Base-by-base conservation (phyloP, 306 rosid genomes). In the Castanea sativa region DNA sequence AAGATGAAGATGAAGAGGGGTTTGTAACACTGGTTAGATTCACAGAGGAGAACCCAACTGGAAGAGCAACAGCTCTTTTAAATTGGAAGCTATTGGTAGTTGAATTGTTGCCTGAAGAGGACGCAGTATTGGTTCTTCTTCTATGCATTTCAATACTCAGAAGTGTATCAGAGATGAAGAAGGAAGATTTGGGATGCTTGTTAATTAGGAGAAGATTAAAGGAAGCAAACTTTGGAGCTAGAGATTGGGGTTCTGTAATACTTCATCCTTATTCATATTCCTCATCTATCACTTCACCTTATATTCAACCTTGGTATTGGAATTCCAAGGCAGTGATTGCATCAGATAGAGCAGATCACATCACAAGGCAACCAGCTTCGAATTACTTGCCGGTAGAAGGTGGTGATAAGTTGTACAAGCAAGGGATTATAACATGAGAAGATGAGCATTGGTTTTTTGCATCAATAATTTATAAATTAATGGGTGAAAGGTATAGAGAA, bases 81-180 rank as follows among this genome's bases (percentile, higher is more conserved):
- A 92, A 95, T 53, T 95, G 99, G 99, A 91, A 79, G 85, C 89
- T 92, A 61, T 55, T 90, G 71, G 91, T 80, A 18, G 91, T 90
- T 19, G 99, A 95, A 81, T 83, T 95, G 21, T 73, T 86, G 79
- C 94, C 98, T 0, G 97, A 92, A 86, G 99, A 94, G 86, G 99
- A 94, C 55, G 89, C 96, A 20, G 92, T 86, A 0, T 71, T 88
- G 61, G 86, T 87, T 74, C 99, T 95, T 69, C 95, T 92, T 41
- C 77, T 95, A 12, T 92, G 98, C 83, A 72, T 92, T 76, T 81
- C 95, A 25, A 91, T 95, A 75, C 89, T 95, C 56, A 84, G 78
- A 84, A 91, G 97, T 69, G 86, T 91, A 38, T 90, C 99, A 4
- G 97, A 89, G 53, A 91, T 91, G 91, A 90, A 60, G 69, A 90